Percentiles rank a stretch among this genome's conserved stretches.
Conservation (phyloP, 78 protist genomes). For the Polysphondylium violaceum region DNA sequence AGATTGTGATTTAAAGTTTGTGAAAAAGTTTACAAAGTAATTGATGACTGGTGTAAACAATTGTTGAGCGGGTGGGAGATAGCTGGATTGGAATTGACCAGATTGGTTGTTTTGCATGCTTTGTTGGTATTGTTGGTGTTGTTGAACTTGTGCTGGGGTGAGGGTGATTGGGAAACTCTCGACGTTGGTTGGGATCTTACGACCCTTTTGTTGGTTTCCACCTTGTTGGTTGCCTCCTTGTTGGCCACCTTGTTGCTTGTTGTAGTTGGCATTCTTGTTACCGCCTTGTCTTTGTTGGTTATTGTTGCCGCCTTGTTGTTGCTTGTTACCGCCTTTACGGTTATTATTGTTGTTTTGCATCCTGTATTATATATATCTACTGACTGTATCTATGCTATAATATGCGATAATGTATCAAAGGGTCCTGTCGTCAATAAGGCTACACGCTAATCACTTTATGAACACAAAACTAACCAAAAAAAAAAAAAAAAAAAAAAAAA, state of each 20-base stretch:
- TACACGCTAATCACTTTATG: neutral
- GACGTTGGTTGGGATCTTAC: slow-evolving; percentile 59
- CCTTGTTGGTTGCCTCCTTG: slow-evolving; percentile 29
- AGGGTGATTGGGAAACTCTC: slow-evolving; percentile 61
- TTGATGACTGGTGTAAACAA: slow-evolving; percentile 70
- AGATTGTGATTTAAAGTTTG: slow-evolving; percentile 69
- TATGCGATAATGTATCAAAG: neutral
- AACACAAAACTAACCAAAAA: neutral
- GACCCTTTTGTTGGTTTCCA: slow-evolving; percentile 25
- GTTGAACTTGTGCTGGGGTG: slow-evolving; percentile 61
- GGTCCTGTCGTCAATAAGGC: too few species aligned
- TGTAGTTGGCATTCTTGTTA: neutral
- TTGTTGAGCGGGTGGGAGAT: slow-evolving; percentile 60
- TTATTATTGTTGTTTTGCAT: neutral
- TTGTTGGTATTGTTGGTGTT: slow-evolving; percentile 36
- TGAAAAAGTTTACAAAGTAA: slow-evolving; percentile 48
- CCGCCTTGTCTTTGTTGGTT: slow-evolving; percentile 27
- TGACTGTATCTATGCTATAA: too few species aligned
- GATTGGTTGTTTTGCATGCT: slow-evolving; percentile 14
- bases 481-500: neutral
- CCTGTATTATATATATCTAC: too few species aligned
- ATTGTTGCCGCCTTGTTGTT: slow-evolving; percentile 42
- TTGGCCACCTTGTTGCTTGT: slow-evolving; percentile 4
- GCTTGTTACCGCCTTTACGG: slow-evolving; percentile 11
- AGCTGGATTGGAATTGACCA: slow-evolving; percentile 42